A percentile compares a stretch with the other conserved stretches of the same genome.
Evolutionary conservation across 1,284 basidiomycete species (phyloP).

Genomic region (Irpex sp.): DNA sequence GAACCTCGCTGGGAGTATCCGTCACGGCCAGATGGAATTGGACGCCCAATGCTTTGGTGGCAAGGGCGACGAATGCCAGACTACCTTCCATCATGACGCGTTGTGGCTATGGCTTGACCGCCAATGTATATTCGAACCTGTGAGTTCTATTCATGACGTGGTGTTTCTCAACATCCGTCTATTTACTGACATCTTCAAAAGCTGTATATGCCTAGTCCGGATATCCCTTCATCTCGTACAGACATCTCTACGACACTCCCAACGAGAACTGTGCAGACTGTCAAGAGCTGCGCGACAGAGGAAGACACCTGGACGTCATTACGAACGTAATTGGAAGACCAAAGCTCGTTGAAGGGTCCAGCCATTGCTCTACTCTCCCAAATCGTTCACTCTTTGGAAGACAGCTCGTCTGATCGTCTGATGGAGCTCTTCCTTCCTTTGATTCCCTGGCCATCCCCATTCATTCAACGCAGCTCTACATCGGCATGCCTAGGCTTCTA

Average conservation of each 20-base stretch:
- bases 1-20: conserved; percentile 67
- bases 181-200: no score
- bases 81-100: neutral
- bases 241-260: no score
- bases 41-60: conserved; percentile 61
- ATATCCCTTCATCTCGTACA: no score
- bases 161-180: no score
- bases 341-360: neutral
- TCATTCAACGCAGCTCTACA: neutral
- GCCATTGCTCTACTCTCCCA: neutral
- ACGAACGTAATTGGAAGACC: no score
- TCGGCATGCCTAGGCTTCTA: no score
- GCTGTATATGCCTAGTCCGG: no score
- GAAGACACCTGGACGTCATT: no score
- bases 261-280: no score
- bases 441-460: no score
- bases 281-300: no score
- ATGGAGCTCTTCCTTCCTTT: neutral
- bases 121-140: neutral
- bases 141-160: no score
- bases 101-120: neutral
- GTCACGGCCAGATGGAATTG: conserved; percentile 20
- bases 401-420: neutral
- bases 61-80: conserved; percentile 30
- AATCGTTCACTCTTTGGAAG: neutral